A percentile compares a stretch with the other conserved stretches of the same genome.
Conservation (phyloP, 1,139 yeast species). For the Kurtzmaniella quercitrusa region DNA sequence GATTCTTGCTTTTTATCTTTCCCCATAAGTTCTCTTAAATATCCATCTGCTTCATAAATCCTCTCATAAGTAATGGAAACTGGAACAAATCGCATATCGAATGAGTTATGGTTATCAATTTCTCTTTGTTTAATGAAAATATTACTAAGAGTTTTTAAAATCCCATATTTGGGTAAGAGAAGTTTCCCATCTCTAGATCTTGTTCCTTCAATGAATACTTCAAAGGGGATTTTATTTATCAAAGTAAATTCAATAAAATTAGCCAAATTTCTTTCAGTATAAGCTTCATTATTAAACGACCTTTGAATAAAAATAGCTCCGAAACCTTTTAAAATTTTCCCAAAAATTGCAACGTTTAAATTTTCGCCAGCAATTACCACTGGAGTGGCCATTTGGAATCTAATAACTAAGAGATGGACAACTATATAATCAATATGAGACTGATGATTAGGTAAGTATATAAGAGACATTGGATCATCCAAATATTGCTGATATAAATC, state of each 20-base stretch:
- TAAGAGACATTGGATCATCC: constrained; percentile 40
- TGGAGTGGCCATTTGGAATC: constrained; percentile 57
- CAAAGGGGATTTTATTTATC: constrained; percentile 49
- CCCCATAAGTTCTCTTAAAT: constrained; percentile 58
- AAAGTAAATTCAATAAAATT: constrained; percentile 52
- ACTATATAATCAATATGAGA: constrained; percentile 66
- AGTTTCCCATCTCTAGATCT: constrained; percentile 65
- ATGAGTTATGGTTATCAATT: constrained; percentile 38
- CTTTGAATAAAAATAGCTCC: constrained; percentile 49
- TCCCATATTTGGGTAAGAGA: constrained; percentile 62
- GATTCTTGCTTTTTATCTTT: constrained; percentile 53
- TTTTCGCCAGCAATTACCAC: constrained; percentile 68
- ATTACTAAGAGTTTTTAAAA: constrained; percentile 47
- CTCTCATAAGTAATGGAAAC: constrained; percentile 58
- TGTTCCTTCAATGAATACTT: constrained; percentile 66
- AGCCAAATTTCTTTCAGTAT: constrained; percentile 54
- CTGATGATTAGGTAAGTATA: constrained; percentile 52
- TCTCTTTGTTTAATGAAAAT: constrained; percentile 43
- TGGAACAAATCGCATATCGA: constrained; percentile 49
- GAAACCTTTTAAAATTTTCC: constrained; percentile 38
- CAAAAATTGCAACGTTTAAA: constrained; percentile 59
- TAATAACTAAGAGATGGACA: constrained; percentile 51
- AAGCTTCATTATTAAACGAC: constrained; percentile 46
- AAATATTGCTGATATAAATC: constrained; percentile 28
- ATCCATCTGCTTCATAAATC: constrained; percentile 63